phyloP scores from a whole-genome alignment of 495 filamentous ascomycete genomes.

The Pyronema omphalodes region DNA sequence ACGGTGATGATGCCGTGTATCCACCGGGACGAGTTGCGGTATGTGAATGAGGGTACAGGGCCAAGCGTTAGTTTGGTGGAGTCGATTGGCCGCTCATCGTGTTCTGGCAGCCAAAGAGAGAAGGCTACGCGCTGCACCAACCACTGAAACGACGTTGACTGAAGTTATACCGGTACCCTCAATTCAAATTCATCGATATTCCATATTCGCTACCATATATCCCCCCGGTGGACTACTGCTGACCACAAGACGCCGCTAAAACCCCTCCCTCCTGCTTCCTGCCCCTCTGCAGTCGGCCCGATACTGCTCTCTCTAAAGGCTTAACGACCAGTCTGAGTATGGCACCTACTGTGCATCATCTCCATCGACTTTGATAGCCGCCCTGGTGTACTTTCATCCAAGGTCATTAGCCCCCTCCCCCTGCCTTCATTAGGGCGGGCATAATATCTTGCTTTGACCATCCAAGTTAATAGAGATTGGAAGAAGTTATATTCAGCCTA shows the following conservation, averaged over 20 bases:
- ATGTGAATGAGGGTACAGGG: constrained; percentile 26
- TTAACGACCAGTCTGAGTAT: background rate
- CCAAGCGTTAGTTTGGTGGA: constrained; percentile 21
- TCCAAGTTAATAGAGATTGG: background rate
- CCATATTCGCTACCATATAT: background rate
- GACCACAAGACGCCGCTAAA: background rate
- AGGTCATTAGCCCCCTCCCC: background rate
- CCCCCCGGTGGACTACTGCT: background rate
- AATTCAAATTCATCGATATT: constrained; percentile 3
- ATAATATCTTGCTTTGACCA: background rate
- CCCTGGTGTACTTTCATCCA: background rate
- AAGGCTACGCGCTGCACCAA: background rate
- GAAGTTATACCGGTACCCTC: background rate
- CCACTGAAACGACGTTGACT: background rate
- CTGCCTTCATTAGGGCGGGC: background rate
- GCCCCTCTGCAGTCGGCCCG: background rate
- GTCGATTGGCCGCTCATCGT: background rate
- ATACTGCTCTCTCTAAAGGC: background rate
- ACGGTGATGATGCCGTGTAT: background rate
- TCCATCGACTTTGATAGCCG: background rate
- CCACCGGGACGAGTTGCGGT: background rate
- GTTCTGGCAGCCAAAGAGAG: background rate
- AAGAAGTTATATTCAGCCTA: background rate
- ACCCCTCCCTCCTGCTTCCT: background rate
- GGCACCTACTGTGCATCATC: background rate